phyloP scores from a whole-genome alignment of 2,329 filamentous ascomycete genomes.

The Zasmidium cellare region DNA sequence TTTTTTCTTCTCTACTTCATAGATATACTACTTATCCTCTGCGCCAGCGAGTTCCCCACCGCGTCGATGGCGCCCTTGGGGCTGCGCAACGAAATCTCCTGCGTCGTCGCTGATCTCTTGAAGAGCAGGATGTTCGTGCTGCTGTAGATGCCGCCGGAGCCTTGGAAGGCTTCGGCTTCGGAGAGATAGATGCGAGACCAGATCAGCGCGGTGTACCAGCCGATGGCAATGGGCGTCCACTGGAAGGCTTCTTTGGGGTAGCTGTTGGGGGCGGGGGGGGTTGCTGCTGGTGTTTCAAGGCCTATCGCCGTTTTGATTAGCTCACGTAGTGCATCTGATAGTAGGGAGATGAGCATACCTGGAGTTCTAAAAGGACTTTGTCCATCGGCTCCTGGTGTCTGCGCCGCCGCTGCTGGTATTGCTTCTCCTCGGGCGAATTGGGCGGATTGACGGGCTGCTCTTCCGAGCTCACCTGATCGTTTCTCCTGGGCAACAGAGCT shows the following conservation, averaged over 20 bases:
- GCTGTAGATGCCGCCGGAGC: constrained; percentile 85
- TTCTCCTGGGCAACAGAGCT: constrained; percentile 4
- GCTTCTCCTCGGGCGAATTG: constrained; percentile 12
- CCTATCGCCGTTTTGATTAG: too few species aligned
- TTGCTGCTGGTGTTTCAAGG: constrained; percentile 7
- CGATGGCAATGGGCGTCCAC: constrained; percentile 49
- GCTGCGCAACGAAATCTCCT: constrained; percentile 59
- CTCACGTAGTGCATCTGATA: background rate
- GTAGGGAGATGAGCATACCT: constrained; percentile 8
- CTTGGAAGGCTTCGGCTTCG: constrained; percentile 81
- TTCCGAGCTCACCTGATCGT: constrained; percentile 5
- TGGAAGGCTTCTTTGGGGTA: constrained; percentile 13
- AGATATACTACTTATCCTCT: constrained; percentile 66
- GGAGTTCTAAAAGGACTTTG: constrained; percentile 13
- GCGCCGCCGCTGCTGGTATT: constrained; percentile 1
- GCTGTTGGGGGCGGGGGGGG: background rate
- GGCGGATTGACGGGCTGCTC: constrained; percentile 18
- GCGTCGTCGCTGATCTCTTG: constrained; percentile 68
- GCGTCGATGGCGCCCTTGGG: constrained; percentile 91
- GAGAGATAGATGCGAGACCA: constrained; percentile 92
- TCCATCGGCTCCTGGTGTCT: constrained; percentile 16
- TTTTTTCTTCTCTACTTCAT: background rate
- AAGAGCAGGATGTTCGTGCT: constrained; percentile 87
- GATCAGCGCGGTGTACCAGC: constrained; percentile 93
- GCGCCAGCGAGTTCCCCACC: constrained; percentile 85